A percentile compares a stretch with the other conserved stretches of the same genome.
Evolutionary conservation across 176 grass and related monocot genomes (phyloP).

Genomic region (Zizania latifolia): DNA sequence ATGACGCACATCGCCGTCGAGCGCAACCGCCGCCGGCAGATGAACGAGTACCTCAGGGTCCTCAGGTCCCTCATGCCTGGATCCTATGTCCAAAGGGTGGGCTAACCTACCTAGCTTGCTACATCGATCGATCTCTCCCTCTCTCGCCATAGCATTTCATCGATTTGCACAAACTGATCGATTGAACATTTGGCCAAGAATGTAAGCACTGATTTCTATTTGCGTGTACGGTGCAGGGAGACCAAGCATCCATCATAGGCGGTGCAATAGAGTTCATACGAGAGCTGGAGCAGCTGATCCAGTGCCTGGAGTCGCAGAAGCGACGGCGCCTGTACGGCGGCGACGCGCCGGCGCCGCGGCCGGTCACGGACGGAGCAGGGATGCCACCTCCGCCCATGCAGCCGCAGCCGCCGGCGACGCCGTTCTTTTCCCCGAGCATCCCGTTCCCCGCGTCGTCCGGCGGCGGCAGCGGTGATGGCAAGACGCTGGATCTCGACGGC

Average conservation of each 20-base stretch:
- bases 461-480: background rate
- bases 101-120: background rate
- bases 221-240: slow-evolving; percentile 77
- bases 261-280: slow-evolving; percentile 95
- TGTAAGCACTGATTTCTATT: too few relatives aligned
- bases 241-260: slow-evolving; percentile 88
- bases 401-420: slow-evolving; percentile 16
- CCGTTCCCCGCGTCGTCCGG: slow-evolving; percentile 35
- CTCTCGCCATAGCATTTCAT: background rate
- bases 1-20: slow-evolving; percentile 96
- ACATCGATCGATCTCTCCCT: too few relatives aligned
- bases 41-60: slow-evolving; percentile 84
- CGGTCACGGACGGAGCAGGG: slow-evolving; percentile 27
- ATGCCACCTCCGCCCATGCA: background rate
- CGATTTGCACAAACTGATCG: background rate
- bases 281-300: slow-evolving; percentile 88
- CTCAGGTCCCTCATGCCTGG: slow-evolving; percentile 73
- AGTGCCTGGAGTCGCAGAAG: slow-evolving; percentile 95
- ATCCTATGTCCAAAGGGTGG: slow-evolving; percentile 82
- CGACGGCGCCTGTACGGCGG: slow-evolving; percentile 56
- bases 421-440: slow-evolving; percentile 39
- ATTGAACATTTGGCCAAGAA: too few relatives aligned
- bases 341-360: slow-evolving; percentile 36
- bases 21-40: slow-evolving; percentile 70
- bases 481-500: slow-evolving; percentile 59